Percentiles rank a stretch among this genome's conserved stretches.
Conservation (phyloP, 2,329 filamentous ascomycete genomes). For the Neurospora sp. region DNA sequence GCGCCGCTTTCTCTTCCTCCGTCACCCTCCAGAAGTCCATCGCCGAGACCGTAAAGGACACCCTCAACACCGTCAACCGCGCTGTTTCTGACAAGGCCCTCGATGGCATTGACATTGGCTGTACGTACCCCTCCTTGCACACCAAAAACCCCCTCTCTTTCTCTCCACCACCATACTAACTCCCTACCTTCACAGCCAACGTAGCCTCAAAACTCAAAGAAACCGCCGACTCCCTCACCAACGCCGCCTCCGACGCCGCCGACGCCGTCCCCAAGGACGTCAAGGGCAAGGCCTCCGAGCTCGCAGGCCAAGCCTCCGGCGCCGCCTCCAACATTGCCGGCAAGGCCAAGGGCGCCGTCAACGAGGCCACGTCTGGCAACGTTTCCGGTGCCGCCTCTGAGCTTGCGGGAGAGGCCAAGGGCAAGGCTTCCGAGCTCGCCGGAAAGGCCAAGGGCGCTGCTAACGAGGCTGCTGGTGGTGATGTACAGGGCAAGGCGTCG, state of each 20-base stretch:
- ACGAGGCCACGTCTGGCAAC: conserved; percentile 25
- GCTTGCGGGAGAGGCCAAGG: conserved; percentile 23
- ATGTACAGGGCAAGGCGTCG: too few species aligned
- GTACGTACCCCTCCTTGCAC: conserved; percentile 30
- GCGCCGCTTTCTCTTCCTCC: conserved; percentile 40
- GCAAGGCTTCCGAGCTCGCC: conserved; percentile 26
- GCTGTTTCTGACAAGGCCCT: conserved; percentile 52
- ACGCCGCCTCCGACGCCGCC: conserved; percentile 23
- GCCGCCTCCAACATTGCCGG: conserved; percentile 26
- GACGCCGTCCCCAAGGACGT: conserved; percentile 26
- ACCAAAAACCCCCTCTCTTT: neutral
- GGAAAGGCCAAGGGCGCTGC: conserved; percentile 33
- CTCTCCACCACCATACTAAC: conserved; percentile 7
- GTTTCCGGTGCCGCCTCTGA: conserved; percentile 31
- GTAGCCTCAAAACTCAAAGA: conserved; percentile 16
- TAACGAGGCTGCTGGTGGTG: conserved; percentile 23
- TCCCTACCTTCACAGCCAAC: conserved; percentile 20
- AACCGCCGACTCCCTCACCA: neutral
- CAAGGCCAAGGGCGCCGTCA: conserved; percentile 39
- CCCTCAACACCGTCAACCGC: conserved; percentile 49
- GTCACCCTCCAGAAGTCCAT: conserved; percentile 36
- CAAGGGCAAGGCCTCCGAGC: conserved; percentile 30
- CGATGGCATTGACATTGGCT: conserved; percentile 48
- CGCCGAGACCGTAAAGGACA: conserved; percentile 48
- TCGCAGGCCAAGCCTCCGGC: conserved; percentile 24